Conservation (phyloP, 106 monocot genomes). For the Ottelia alismoides region DNA sequence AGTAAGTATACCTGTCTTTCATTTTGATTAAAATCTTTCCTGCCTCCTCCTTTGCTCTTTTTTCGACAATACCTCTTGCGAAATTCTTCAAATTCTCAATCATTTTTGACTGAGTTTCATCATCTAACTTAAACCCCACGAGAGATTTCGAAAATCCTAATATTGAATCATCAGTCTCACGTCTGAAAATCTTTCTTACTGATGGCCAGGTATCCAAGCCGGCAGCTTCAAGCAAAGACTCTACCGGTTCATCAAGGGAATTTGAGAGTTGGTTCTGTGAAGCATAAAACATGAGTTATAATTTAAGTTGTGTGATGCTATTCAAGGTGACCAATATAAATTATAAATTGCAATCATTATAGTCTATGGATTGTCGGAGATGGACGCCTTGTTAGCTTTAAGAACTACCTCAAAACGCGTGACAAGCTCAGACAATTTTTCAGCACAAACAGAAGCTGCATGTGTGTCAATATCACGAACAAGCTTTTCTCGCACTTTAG, state of each 20-base stretch:
- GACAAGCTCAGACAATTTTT: slow-evolving; percentile 47
- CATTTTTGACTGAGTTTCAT: slow-evolving; percentile 43
- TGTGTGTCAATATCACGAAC: slow-evolving; percentile 55
- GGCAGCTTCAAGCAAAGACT: slow-evolving; percentile 60
- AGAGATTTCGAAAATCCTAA: slow-evolving; percentile 36
- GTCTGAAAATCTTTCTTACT: slow-evolving; percentile 49
- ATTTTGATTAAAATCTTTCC: slow-evolving; percentile 54
- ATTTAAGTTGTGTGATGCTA: background rate
- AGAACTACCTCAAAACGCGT: slow-evolving; percentile 33
- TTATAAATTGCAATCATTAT: background rate
- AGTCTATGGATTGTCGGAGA: background rate
- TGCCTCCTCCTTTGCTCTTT: slow-evolving; percentile 57
- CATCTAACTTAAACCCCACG: slow-evolving; percentile 48
- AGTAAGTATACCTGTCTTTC: slow-evolving; percentile 53
- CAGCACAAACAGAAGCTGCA: slow-evolving; percentile 42
- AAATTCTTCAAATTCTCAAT: slow-evolving; percentile 33
- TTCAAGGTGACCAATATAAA: background rate
- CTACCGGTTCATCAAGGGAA: slow-evolving; percentile 57
- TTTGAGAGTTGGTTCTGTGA: too few relatives aligned
- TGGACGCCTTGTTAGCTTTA: too few relatives aligned
- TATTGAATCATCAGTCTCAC: slow-evolving; percentile 42
- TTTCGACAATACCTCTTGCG: slow-evolving; percentile 58
- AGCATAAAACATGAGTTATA: background rate
- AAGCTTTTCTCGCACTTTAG: slow-evolving; percentile 60
- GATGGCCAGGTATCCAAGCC: slow-evolving; percentile 59